A percentile compares a stretch with the other conserved stretches of the same genome.
Conservation (phyloP, 202 grass and related monocot species). For the Setaria viridis region DNA sequence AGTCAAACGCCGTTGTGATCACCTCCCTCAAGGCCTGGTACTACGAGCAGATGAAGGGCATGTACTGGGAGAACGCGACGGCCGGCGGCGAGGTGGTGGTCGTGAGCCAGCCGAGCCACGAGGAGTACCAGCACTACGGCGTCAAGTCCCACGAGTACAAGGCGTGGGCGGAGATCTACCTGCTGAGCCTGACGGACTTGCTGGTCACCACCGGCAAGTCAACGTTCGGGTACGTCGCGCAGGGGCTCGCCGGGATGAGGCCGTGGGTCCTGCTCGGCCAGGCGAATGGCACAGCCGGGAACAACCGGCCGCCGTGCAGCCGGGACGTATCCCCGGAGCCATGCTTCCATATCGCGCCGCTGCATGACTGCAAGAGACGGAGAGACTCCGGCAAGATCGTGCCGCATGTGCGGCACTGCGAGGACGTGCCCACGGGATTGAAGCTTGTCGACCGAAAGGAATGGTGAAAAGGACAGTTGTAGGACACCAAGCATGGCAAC, state of each 20-base stretch:
- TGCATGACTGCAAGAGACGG: conserved; percentile 37
- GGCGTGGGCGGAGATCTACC: conserved; percentile 59
- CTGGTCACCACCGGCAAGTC: conserved; percentile 54
- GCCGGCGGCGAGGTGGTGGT: conserved; percentile 39
- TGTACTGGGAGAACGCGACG: conserved; percentile 59
- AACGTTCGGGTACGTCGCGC: conserved; percentile 60
- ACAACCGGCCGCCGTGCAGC: conserved; percentile 19
- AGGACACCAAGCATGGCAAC: no score
- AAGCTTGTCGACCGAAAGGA: conserved; percentile 37
- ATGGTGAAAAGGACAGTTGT: background rate
- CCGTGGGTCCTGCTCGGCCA: conserved; percentile 52
- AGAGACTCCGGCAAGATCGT: conserved; percentile 26
- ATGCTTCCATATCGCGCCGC: conserved; percentile 47
- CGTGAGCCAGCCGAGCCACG: conserved; percentile 72
- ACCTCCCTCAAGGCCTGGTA: conserved; percentile 58
- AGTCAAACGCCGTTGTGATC: conserved; percentile 49
- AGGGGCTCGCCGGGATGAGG: conserved; percentile 53
- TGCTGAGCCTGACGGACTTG: conserved; percentile 49
- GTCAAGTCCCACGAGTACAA: conserved; percentile 59
- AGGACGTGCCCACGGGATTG: conserved; percentile 37
- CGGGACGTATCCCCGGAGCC: conserved; percentile 60
- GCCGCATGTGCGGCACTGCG: conserved; percentile 43
- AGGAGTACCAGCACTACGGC: conserved; percentile 55
- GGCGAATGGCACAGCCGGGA: background rate
- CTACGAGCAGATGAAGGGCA: conserved; percentile 55